Percentiles rank a stretch among this genome's conserved stretches.
These are phyloP conservation scores for Cryptosporidium parvum DNA, from an alignment of 169 alveolate species.

Conservation along the genomic window DNA sequence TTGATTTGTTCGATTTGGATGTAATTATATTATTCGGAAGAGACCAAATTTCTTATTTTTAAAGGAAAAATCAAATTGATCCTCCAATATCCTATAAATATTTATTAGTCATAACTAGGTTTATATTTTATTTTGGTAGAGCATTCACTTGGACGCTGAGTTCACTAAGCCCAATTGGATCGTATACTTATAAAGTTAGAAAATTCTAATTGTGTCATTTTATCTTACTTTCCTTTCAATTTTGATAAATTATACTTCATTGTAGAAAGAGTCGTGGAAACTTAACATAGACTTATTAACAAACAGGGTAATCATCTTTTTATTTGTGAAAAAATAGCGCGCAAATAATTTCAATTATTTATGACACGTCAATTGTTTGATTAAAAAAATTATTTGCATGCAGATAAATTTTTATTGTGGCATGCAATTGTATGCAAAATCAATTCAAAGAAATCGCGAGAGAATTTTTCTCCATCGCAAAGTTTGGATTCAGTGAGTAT, in stretches of 20 bases:
- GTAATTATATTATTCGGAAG: background rate
- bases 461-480: conserved; percentile 49
- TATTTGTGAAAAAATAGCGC: background rate
- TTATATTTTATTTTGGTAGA: background rate
- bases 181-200: background rate
- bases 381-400: background rate
- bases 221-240: too few species aligned
- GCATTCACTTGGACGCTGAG: background rate
- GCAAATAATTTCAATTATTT: background rate
- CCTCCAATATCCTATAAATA: background rate
- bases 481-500: conserved; percentile 23
- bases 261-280: too few species aligned
- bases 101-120: background rate
- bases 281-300: background rate
- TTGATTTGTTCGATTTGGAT: background rate
- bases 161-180: background rate
- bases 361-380: background rate
- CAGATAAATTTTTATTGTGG: conserved; percentile 1
- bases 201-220: background rate
- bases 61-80: background rate
- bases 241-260: background rate
- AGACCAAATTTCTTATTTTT: too few species aligned
- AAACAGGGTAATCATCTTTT: background rate
- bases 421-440: conserved; percentile 10
- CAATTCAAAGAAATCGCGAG: background rate